Conservation (phyloP, 163 green algal genomes). For the Coccomyxa subellipsoidea region DNA sequence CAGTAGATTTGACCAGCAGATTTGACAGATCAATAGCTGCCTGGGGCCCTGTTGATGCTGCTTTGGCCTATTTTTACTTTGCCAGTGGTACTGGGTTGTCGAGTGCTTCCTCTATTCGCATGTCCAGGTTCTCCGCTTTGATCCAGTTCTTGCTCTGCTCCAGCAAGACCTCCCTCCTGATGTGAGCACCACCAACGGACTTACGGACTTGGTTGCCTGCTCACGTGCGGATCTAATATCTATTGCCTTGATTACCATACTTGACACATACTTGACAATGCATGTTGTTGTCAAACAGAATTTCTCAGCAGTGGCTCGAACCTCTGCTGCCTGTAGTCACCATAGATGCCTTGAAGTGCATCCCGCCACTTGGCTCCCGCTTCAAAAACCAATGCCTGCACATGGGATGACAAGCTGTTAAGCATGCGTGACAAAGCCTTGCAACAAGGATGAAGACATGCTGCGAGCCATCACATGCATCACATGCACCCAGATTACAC, state of each 20-base stretch:
- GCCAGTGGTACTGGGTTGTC: slow-evolving; percentile 27
- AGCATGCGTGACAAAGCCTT: neutral
- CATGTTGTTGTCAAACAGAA: too few relatives aligned
- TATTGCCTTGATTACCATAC: neutral
- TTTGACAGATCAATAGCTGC: neutral
- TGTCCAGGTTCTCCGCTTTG: slow-evolving; percentile 20
- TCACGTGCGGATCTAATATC: neutral
- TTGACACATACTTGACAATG: neutral
- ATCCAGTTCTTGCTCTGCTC: slow-evolving; percentile 24
- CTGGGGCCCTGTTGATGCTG: neutral
- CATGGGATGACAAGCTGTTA: neutral
- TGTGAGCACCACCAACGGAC: neutral
- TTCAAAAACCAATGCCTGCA: neutral
- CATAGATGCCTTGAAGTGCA: neutral
- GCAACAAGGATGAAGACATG: too few relatives aligned
- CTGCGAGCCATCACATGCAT: too few relatives aligned
- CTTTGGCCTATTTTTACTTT: neutral
- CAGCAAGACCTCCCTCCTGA: slow-evolving; percentile 15
- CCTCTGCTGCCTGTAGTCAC: neutral
- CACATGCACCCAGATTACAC: too few relatives aligned
- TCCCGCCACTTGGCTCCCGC: neutral
- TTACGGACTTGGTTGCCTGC: neutral
- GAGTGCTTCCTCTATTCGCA: slow-evolving; percentile 23
- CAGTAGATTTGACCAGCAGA: too few relatives aligned
- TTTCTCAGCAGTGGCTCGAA: neutral